Conservation (phyloP, 805 yeast species). For the Debaryomyces prosopidis region DNA sequence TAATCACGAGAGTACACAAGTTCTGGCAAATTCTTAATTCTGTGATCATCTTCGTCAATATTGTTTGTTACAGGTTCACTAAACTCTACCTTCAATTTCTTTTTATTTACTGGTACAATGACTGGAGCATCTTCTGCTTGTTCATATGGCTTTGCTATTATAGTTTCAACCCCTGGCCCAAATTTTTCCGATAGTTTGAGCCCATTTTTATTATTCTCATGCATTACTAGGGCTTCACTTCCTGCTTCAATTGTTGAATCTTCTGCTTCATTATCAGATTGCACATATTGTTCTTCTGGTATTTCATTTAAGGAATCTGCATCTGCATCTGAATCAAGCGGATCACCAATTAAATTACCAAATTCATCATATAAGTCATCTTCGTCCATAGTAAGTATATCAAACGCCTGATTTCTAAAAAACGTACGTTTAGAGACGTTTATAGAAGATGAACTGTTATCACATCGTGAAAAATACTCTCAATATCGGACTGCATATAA, state of each 20-base stretch:
- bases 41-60: slow-evolving; percentile 6
- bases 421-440: too few relatives aligned
- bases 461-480: not conserved
- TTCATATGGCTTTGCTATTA: slow-evolving; percentile 47
- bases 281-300: not conserved
- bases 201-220: slow-evolving; percentile 10
- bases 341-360: slow-evolving; percentile 65
- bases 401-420: too few relatives aligned
- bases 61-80: slow-evolving; percentile 1
- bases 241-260: slow-evolving; percentile 3
- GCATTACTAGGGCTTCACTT: slow-evolving; percentile 9
- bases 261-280: not conserved
- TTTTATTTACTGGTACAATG: slow-evolving; percentile 50
- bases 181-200: slow-evolving; percentile 6
- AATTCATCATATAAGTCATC: slow-evolving; percentile 77
- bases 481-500: not conserved
- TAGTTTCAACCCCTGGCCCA: slow-evolving; percentile 60
- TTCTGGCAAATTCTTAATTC: slow-evolving; percentile 48
- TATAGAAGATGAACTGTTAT: too few relatives aligned
- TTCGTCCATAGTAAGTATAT: slow-evolving; percentile 48
- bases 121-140: slow-evolving; percentile 54
- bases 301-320: slow-evolving; percentile 21
- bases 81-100: slow-evolving; percentile 45
- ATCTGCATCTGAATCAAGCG: slow-evolving; percentile 48
- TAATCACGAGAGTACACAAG: slow-evolving; percentile 64